Base-by-base conservation (phyloP, 2,329 filamentous ascomycete genomes). In the Penicillium sp. region DNA sequence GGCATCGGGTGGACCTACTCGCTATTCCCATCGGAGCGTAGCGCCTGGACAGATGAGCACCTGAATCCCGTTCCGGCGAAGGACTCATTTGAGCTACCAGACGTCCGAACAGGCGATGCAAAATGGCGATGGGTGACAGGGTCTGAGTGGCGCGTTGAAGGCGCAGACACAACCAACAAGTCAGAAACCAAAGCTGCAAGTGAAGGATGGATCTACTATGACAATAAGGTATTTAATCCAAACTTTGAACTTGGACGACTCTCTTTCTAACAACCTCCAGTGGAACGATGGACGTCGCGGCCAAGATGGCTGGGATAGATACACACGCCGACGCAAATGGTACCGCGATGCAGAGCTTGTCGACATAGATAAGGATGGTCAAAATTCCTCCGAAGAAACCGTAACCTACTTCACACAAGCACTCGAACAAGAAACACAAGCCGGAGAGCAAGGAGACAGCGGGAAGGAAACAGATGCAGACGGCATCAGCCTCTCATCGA, bases 31-130 rank as follows among this genome's bases (percentile, higher is more conserved):
- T 96, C 97, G 68, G 95, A 99, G 72, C 84, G 95, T 43, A 84
- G 89, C 1, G 83, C 93, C 0, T 99, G 95, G 93, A 97, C 95
- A 0, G 95, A 99, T 73, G 95, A 99, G 75, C 92, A 97, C 72
- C 85, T 96, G 54, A 96, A 96, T 60, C 71, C 88, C 0, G 89
- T 91, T 3, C 88, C 91, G 0, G 77, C 88, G 1, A 92, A 89
- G 63, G 90, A 95, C 44, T 84, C 84, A 10, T 91, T 91, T 63
- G 81, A 85, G 55, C 76, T 91, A 2, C 88, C 88, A 1, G 84
- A 88, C 58, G 86, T 89, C 1, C 85, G 88, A 62, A 83, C 82
- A 35, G 85, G 83, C 3, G 82, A 81, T 48, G 84, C 86, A 3
- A 78, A 81, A 68, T 91, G 88, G 88, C 80, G 89, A 58, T 99